Percentiles rank a stretch among this genome's conserved stretches.
Conservation (phyloP, 2,329 filamentous ascomycete species). For the Monosporascus sp. region DNA sequence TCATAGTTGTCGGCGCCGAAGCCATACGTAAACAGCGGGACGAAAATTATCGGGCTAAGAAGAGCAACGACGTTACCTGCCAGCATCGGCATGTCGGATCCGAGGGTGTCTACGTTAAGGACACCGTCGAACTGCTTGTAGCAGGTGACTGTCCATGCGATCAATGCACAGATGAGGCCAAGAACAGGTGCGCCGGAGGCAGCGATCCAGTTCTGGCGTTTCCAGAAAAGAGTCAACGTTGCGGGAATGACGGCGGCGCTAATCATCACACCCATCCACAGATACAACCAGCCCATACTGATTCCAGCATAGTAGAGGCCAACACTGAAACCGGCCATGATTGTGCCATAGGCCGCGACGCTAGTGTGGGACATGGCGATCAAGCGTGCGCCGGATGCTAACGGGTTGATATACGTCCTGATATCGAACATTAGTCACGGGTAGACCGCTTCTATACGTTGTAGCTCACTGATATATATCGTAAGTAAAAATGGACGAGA, state of each 20-base stretch:
- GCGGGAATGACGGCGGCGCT: conserved; percentile 76
- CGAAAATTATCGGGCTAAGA: conserved; percentile 13
- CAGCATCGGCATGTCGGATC: conserved; percentile 79
- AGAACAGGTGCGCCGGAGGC: conserved; percentile 57
- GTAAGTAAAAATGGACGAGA: conserved; percentile 81
- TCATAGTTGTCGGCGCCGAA: conserved; percentile 10
- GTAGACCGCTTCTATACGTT: not conserved
- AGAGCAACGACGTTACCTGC: conserved; percentile 57
- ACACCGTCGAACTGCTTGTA: conserved; percentile 58
- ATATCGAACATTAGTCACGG: not conserved
- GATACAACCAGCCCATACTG: conserved; percentile 81
- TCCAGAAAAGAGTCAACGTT: conserved; percentile 73
- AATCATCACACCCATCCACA: conserved; percentile 87
- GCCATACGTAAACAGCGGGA: conserved; percentile 6
- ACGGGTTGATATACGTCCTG: conserved; percentile 76
- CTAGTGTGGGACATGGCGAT: conserved; percentile 72
- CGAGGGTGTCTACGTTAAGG: conserved; percentile 66
- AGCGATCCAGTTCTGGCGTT: conserved; percentile 45
- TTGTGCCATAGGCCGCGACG: conserved; percentile 62
- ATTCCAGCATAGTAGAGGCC: conserved; percentile 68
- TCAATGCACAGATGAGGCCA: conserved; percentile 60
- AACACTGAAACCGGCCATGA: conserved; percentile 71
- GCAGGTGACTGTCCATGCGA: conserved; percentile 72
- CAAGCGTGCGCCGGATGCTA: conserved; percentile 65
- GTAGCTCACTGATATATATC: conserved; percentile 58